Percentiles rank a stretch among this genome's conserved stretches.
phyloP scores from a whole-genome alignment of 2,329 filamentous ascomycete species.

The Pestalotiopsis sp. region DNA sequence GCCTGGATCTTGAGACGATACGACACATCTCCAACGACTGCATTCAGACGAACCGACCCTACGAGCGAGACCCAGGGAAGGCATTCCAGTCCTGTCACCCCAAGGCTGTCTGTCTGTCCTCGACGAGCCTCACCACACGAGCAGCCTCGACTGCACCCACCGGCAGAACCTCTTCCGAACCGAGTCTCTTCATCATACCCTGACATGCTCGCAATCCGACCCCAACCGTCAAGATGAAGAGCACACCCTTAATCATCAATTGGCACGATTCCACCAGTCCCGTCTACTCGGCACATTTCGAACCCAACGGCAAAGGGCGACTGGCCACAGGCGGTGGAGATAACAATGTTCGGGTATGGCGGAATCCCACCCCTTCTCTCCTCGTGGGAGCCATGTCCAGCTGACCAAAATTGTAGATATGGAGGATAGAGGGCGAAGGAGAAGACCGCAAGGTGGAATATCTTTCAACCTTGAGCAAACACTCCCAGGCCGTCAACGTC shows the following conservation, averaged over 20 bases:
- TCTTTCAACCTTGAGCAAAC: slow-evolving; percentile 86
- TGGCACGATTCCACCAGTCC: slow-evolving; percentile 98
- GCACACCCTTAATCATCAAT: slow-evolving; percentile 92
- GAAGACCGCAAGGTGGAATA: slow-evolving; percentile 91
- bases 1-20: not conserved
- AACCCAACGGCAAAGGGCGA: slow-evolving; percentile 87
- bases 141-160: not conserved
- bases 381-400: not conserved
- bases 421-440: slow-evolving; percentile 84
- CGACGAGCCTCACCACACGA: slow-evolving; percentile 1
- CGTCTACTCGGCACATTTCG: slow-evolving; percentile 97
- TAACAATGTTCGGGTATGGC: slow-evolving; percentile 81
- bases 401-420: slow-evolving; percentile 49
- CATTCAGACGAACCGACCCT: not conserved
- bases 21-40: not conserved
- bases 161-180: not conserved
- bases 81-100: not conserved
- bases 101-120: not conserved
- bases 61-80: not conserved
- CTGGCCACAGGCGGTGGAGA: slow-evolving; percentile 94
- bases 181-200: not conserved
- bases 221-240: slow-evolving; percentile 74
- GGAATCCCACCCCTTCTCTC: slow-evolving; percentile 36
- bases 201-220: slow-evolving; percentile 20
- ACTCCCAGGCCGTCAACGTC: slow-evolving; percentile 97